These are phyloP conservation scores for Sugiyamaella paludigena DNA, from an alignment of 1,139 yeast genomes.

Conservation along the genomic window DNA sequence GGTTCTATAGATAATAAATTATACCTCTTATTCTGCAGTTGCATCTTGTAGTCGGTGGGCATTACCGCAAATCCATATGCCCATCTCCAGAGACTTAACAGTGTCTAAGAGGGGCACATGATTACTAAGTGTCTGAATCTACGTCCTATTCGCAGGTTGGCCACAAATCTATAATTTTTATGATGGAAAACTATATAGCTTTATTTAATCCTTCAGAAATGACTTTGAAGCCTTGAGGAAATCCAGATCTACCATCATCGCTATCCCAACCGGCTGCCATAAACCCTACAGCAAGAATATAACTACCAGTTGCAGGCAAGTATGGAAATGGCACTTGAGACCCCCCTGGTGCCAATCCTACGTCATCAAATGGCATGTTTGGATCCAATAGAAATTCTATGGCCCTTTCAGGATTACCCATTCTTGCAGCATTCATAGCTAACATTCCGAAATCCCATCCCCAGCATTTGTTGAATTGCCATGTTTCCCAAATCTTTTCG, in stretches of 20 bases:
- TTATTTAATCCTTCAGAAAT: conserved; percentile 9
- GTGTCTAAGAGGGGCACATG: too few relatives aligned
- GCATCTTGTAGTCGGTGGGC: too few relatives aligned
- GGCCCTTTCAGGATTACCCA: conserved; percentile 14
- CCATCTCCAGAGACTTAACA: too few relatives aligned
- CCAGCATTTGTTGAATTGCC: conserved; percentile 18
- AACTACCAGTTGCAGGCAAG: conserved; percentile 16
- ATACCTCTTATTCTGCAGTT: too few relatives aligned
- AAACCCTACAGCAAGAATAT: conserved; percentile 14
- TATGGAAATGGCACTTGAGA: conserved; percentile 16
- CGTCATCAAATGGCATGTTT: conserved; percentile 16
- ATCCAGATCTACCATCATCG: conserved; percentile 12
- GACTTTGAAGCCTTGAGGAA: conserved; percentile 14
- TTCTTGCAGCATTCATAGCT: conserved; percentile 18
- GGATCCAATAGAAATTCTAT: conserved; percentile 14
- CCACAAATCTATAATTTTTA: background rate
- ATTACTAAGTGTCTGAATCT: too few relatives aligned
- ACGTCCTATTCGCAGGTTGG: too few relatives aligned
- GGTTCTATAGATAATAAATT: too few relatives aligned
- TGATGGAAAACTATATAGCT: conserved; percentile 6
- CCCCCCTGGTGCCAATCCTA: conserved; percentile 17
- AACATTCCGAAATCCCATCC: conserved; percentile 20
- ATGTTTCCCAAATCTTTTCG: conserved; percentile 16
- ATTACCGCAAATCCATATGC: too few relatives aligned
- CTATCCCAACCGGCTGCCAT: conserved; percentile 18